Percentiles rank a stretch among this genome's conserved stretches.
phyloP scores from a whole-genome alignment of 148 eudicot species.

The Arctostaphylos glauca region DNA sequence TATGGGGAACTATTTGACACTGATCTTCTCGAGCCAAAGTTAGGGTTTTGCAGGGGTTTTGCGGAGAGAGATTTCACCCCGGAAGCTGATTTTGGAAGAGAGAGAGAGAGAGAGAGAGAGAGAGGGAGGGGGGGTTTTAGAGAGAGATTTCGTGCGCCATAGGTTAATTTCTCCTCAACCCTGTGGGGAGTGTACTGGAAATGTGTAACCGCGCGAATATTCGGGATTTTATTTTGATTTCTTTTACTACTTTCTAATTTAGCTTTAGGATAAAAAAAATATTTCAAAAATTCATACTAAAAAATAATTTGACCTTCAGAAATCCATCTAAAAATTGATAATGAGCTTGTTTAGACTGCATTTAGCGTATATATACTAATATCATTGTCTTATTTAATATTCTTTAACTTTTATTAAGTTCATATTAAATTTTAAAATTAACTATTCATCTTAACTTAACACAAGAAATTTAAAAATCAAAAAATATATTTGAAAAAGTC shows the following conservation, averaged over 20 bases:
- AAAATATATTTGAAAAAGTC: no score
- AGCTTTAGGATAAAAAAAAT: neutral
- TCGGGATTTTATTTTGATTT: neutral
- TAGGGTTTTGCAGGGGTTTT: neutral
- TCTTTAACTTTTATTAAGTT: no score
- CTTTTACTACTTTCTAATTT: neutral
- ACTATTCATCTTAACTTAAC: no score
- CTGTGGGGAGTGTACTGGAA: neutral
- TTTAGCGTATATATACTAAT: no score
- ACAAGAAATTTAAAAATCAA: no score
- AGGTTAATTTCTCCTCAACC: no score
- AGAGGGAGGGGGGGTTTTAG: neutral
- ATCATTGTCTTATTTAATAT: no score
- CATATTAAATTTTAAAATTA: no score
- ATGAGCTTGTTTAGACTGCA: neutral
- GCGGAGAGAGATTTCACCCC: neutral
- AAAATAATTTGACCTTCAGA: neutral
- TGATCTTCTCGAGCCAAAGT: no score
- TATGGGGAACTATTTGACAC: neutral
- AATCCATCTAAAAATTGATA: neutral
- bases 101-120: neutral
- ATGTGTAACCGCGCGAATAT: neutral
- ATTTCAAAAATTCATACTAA: neutral
- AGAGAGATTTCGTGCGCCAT: neutral
- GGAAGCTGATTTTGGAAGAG: neutral